A percentile compares a stretch with the other conserved stretches of the same genome.
Evolutionary conservation across 768 basidiomycete genomes (phyloP).

Genomic region (Lactarius tabidus): DNA sequence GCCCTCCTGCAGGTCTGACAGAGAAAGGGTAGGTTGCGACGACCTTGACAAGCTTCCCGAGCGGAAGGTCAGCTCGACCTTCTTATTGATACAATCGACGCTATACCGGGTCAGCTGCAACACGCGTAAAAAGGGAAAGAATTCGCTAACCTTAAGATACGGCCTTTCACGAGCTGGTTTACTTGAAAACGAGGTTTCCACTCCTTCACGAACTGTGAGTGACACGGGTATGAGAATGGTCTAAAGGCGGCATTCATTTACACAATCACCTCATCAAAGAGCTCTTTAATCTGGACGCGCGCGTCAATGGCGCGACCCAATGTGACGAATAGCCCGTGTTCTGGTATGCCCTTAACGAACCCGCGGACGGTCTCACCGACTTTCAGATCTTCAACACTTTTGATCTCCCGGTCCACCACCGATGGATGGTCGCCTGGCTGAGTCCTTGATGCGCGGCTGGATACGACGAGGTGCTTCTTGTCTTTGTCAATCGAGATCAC

Average conservation of each 20-base stretch:
- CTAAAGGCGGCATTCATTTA: not conserved
- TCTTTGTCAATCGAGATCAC: conserved; percentile 66
- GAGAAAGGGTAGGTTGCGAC: conserved; percentile 35
- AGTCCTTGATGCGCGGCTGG: conserved; percentile 71
- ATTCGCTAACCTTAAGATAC: conserved; percentile 63
- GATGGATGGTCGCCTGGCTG: conserved; percentile 45
- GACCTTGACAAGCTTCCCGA: conserved; percentile 51
- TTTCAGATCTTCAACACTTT: conserved; percentile 55
- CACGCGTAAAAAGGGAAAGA: not conserved
- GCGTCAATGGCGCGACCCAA: conserved; percentile 83
- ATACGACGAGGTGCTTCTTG: conserved; percentile 70
- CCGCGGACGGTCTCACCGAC: conserved; percentile 78
- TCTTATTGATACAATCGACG: conserved; percentile 62
- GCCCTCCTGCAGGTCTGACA: conserved; percentile 64
- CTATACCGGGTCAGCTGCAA: conserved; percentile 37
- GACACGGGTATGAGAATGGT: not conserved
- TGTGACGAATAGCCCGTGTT: conserved; percentile 86
- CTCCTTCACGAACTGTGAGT: conserved; percentile 81
- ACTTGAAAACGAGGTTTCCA: conserved; percentile 81
- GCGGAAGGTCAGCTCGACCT: conserved; percentile 89
- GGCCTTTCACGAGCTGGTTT: conserved; percentile 84
- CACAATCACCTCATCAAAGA: conserved; percentile 73
- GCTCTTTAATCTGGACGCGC: conserved; percentile 87
- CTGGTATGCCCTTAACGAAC: conserved; percentile 82
- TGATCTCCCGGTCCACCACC: conserved; percentile 67